Base-by-base conservation (phyloP, 768 basidiomycete genomes). In the Cantharellus cinnabarinus region DNA sequence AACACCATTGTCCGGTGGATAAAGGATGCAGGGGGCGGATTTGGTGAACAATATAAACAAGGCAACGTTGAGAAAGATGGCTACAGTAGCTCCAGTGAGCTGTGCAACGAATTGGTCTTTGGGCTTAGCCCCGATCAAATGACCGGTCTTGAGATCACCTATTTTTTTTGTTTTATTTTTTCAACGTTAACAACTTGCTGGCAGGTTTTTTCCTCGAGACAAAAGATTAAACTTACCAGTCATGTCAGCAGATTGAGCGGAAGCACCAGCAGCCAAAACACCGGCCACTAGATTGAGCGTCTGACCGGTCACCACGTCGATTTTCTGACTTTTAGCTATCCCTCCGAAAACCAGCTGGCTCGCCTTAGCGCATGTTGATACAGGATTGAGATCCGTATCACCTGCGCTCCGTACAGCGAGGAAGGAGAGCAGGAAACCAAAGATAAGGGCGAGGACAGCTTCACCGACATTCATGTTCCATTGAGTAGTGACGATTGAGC, bases 341-440 rank as follows among this genome's bases (percentile, higher is more conserved):
- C 80, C 79, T 64, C 81, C 80, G 63, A 82, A 80, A 61, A 83
- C 72, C 60, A 83, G 75, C 65, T 82, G 80, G 3, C 79, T 76
- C n/a, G 78, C 78, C 70, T 73, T 57, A 4, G 59, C 50, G 51
- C 58, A 42, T 14, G 59, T 61, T 42, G 44, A 42, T 15, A 61
- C 35, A 5, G 79, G 80, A 65, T 80, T 80, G 65, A 82, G 73
- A 61, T 80, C 79, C 3, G 79, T 82, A 60, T 74, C 69, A 34
- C 81, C 79, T 38, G 76, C 64, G 55, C 75, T 78, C 66, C 81
- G 79, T 4, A 79, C 79, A 48, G 77, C 80, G 63, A 82, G 77
- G 70, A 83, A 81, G 39, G 79, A 79, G 70, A 82, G 82, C 48
- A 81, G 51, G 71, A 81, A 82, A 40, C 77, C 77, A 48, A 81